Conservation (phyloP, 2,329 filamentous ascomycete genomes). For the Blumeriella jaapii region DNA sequence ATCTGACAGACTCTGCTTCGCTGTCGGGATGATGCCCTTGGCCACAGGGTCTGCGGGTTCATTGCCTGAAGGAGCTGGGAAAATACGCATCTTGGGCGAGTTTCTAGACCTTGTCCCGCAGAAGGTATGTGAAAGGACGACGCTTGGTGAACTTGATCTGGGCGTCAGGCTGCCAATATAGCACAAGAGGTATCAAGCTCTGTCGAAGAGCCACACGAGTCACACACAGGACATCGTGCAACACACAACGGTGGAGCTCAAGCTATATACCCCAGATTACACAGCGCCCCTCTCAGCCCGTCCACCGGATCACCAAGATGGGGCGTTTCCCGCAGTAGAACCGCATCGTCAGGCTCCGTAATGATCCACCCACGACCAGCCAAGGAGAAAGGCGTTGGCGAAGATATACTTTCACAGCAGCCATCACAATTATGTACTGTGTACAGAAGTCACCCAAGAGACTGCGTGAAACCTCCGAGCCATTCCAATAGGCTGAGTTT, state of each 20-base stretch:
- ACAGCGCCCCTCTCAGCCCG: neutral
- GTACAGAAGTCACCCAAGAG: neutral
- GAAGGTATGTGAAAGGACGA: neutral
- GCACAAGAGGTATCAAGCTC: conserved; percentile 3
- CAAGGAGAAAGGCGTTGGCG: neutral
- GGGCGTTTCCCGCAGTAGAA: no score
- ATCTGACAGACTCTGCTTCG: conserved; percentile 51
- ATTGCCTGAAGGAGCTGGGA: conserved; percentile 6
- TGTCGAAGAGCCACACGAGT: neutral
- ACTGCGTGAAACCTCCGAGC: no score
- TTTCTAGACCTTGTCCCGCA: neutral
- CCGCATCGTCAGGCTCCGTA: no score
- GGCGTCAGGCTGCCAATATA: conserved; percentile 4
- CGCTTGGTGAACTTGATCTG: neutral
- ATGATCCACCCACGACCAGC: neutral
- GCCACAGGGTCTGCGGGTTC: conserved; percentile 52
- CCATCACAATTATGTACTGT: neutral
- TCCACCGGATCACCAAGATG: neutral
- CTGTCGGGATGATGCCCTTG: conserved; percentile 51
- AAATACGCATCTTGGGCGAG: conserved; percentile 1
- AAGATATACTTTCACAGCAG: neutral
- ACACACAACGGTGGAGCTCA: neutral
- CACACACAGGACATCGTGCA: conserved; percentile 1
- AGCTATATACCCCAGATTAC: conserved; percentile 3
- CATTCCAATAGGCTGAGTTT: no score